These are phyloP conservation scores for Oxyria digyna DNA, from an alignment of 148 eudicot species.

Conservation along the genomic window DNA sequence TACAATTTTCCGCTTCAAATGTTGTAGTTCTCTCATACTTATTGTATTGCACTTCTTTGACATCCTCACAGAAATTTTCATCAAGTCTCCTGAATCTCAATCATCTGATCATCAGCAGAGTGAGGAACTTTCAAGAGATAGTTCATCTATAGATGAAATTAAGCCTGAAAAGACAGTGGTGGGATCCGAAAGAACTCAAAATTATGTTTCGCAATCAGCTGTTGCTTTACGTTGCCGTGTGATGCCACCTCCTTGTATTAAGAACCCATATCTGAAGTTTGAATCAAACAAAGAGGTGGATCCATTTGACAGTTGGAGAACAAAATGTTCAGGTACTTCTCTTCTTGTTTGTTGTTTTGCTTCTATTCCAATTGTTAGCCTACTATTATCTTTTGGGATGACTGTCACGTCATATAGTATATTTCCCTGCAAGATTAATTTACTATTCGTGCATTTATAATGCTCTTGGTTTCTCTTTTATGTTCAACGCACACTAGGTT, in stretches of 20 bases:
- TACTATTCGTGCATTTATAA: neutral
- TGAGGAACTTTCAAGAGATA: constrained; percentile 34
- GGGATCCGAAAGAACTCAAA: constrained; percentile 24
- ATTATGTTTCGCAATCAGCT: constrained; percentile 72
- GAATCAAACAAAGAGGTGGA: constrained; percentile 38
- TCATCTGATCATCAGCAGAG: constrained; percentile 22
- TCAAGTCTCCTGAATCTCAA: constrained; percentile 21
- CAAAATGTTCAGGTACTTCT: constrained; percentile 57
- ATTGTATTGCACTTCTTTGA: neutral
- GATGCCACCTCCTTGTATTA: constrained; percentile 89
- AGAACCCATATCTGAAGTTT: constrained; percentile 58
- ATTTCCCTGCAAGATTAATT: neutral
- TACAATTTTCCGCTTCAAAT: too few relatives aligned
- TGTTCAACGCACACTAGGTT: constrained; percentile 26
- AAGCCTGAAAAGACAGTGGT: constrained; percentile 20
- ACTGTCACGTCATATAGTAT: neutral
- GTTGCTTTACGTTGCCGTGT: constrained; percentile 89
- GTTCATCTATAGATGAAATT: constrained; percentile 24
- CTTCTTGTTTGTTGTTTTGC: neutral
- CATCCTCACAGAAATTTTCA: constrained; percentile 26
- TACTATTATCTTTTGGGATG: neutral
- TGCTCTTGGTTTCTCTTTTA: constrained; percentile 2
- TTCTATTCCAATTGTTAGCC: neutral
- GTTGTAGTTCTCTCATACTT: neutral
- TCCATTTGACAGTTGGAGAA: constrained; percentile 56